Conservation (phyloP, 495 filamentous ascomycete genomes). For the Amorphotheca resinae region DNA sequence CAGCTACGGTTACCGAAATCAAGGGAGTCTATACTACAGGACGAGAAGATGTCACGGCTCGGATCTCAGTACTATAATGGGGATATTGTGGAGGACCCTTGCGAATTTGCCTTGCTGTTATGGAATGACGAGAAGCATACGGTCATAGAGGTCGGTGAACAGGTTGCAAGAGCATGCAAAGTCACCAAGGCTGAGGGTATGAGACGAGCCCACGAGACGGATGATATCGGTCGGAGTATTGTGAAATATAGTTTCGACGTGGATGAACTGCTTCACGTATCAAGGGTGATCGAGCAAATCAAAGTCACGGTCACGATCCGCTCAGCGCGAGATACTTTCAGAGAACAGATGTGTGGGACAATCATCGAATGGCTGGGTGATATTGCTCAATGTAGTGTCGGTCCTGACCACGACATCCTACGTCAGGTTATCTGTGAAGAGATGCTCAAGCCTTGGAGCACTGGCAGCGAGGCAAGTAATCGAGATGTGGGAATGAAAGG, state of each 20-base stretch:
- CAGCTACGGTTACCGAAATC: slow-evolving; percentile 80
- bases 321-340: slow-evolving; percentile 84
- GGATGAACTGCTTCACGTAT: slow-evolving; percentile 55
- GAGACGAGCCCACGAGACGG: slow-evolving; percentile 70
- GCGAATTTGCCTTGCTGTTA: slow-evolving; percentile 75
- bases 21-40: slow-evolving; percentile 59
- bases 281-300: slow-evolving; percentile 82
- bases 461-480: slow-evolving; percentile 76
- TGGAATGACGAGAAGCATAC: slow-evolving; percentile 99
- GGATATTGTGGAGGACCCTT: slow-evolving; percentile 30
- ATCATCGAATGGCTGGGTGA: slow-evolving; percentile 94
- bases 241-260: slow-evolving; percentile 64
- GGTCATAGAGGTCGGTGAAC: slow-evolving; percentile 74
- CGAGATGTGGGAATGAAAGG: slow-evolving; percentile 71
- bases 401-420: slow-evolving; percentile 66
- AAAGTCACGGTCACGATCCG: slow-evolving; percentile 93
- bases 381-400: slow-evolving; percentile 80
- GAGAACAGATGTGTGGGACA: slow-evolving; percentile 97
- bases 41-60: slow-evolving; percentile 70
- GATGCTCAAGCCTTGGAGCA: slow-evolving; percentile 72
- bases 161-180: slow-evolving; percentile 83
- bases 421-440: slow-evolving; percentile 79
- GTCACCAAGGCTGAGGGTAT: slow-evolving; percentile 53
- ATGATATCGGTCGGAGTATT: slow-evolving; percentile 75
- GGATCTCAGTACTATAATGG: slow-evolving; percentile 52